Base-by-base conservation (phyloP, 202 grass and related monocot genomes). In the Thinopyrum obtusiflorum region DNA sequence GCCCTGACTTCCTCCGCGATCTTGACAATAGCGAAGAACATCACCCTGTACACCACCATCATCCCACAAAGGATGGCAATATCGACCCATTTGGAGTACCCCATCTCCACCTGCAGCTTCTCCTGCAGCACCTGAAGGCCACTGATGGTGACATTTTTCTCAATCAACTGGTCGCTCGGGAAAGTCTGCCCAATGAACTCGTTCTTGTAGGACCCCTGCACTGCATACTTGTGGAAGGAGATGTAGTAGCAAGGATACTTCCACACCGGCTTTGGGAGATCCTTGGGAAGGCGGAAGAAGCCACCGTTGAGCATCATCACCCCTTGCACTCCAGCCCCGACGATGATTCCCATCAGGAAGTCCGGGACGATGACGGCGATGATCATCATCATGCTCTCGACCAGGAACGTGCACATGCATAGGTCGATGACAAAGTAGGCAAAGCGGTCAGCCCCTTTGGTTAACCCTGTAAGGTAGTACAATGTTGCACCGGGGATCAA, bases 341-440 rank as follows among this genome's bases (percentile, higher is more conserved):
- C 10, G 63, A 90, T 73, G 83, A 90, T 86, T 25, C 91, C 88
- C 88, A 93, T 88, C 1, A 93, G 79, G 62, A 86, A 93, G 70
- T 93, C 86, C 4, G 91, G 86, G 1, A 90, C 86, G 11, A 90
- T 11, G 2, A 11, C 84, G 0, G 88, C 86, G 0, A 93, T 78
- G 11, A 90, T 76, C 88, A 93, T 93, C 91, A 93, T 88, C 5
- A 88, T 15, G 78, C 91, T 86, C 63, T 93, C 88, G 0, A 90
- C 83, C 44, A 93, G 20, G 2, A 88, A 6, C 6, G 60, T 87
- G 35, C 79, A 88, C 9, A 57, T 81, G 68, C 69, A 86, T 8
- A 93, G 47, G 12, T 42, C 44, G 2, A 68, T 11, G 31, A 74
- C 86, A 33, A 93, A 93, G 66, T 90, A 88, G 33, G 14, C 21